Conservation (phyloP, 1,284 basidiomycete genomes). For the Ganoderma resinaceum region DNA sequence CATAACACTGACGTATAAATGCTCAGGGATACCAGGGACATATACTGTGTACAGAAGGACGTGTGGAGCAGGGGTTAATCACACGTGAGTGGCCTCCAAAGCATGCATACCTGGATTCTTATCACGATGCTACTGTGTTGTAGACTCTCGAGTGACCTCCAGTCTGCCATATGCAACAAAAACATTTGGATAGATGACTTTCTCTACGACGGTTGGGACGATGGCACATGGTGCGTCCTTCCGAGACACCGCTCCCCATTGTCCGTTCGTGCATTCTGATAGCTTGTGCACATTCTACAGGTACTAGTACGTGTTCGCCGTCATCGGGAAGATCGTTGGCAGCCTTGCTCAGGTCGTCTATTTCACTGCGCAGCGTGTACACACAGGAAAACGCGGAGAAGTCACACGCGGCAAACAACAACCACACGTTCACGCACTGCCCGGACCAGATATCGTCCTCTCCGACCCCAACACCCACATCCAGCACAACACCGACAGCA, state of each 20-base stretch:
- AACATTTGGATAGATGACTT: slow-evolving; percentile 26
- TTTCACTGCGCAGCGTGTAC: slow-evolving; percentile 7
- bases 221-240: slow-evolving; percentile 27
- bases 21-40: not conserved
- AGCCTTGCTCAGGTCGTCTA: too few species aligned
- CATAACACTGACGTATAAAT: not conserved
- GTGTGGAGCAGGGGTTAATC: slow-evolving; percentile 13
- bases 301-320: slow-evolving; percentile 26
- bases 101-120: not conserved
- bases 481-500: not conserved
- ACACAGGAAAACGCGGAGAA: slow-evolving; percentile 18
- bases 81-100: slow-evolving; percentile 10
- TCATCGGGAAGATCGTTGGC: too few species aligned
- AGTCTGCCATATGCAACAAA: slow-evolving; percentile 24
- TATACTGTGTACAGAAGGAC: not conserved
- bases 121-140: not conserved
- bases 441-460: slow-evolving; percentile 5
- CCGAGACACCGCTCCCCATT: not conserved
- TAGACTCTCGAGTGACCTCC: slow-evolving; percentile 23
- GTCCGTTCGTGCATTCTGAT: not conserved
- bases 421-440: slow-evolving; percentile 25
- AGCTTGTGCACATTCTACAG: not conserved
- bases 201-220: slow-evolving; percentile 27
- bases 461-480: not conserved
- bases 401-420: slow-evolving; percentile 15